Conservation (phyloP, 1,139 yeast genomes). For the Geotrichum fermentans region DNA sequence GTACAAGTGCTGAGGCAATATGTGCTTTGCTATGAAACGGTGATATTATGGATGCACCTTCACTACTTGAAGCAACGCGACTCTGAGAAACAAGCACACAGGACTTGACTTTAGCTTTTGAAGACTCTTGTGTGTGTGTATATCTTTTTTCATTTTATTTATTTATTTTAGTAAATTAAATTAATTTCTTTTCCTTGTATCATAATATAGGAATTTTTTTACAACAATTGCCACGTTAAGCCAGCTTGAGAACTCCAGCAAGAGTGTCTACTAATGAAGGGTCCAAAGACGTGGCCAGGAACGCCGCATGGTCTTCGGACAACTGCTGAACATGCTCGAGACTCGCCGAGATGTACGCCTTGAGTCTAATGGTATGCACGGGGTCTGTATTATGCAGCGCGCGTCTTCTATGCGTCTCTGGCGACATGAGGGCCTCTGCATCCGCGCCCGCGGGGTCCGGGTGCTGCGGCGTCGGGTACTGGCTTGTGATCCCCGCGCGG, state of each 20-base stretch:
- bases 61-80: conserved; percentile 2
- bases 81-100: not conserved
- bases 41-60: conserved; percentile 32
- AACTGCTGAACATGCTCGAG: conserved; percentile 5
- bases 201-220: too few relatives aligned
- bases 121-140: not conserved
- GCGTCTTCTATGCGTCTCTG: conserved; percentile 25
- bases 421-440: conserved; percentile 12
- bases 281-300: conserved; percentile 10
- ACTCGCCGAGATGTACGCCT: conserved; percentile 17
- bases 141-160: not conserved
- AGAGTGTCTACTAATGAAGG: conserved; percentile 13
- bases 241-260: conserved; percentile 12
- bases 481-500: conserved; percentile 8
- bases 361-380: conserved; percentile 26
- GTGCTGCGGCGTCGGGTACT: conserved; percentile 10
- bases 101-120: not conserved
- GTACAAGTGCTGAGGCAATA: conserved; percentile 77
- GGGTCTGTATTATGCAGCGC: conserved; percentile 25
- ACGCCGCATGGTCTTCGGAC: conserved; percentile 13
- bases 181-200: too few relatives aligned
- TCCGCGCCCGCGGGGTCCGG: conserved; percentile 6
- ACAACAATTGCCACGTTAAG: not conserved
- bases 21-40: conserved; percentile 62
- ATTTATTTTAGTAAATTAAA: not conserved